Conservation (phyloP, 139 green algal genomes). For the Pycnococcus provasolii region DNA sequence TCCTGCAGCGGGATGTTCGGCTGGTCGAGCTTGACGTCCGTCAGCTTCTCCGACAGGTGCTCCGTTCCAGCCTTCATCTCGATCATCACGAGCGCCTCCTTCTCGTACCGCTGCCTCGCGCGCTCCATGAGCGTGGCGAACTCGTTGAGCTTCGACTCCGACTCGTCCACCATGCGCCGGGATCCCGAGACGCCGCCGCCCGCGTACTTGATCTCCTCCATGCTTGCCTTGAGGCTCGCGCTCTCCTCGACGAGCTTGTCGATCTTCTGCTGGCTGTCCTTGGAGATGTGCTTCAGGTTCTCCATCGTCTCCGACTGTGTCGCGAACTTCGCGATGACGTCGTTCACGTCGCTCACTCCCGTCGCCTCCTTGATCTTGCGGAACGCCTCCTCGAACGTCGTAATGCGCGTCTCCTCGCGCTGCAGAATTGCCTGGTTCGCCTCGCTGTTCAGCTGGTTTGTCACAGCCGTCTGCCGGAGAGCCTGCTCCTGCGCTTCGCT, state of each 20-base stretch:
- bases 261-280: conserved; percentile 24
- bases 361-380: conserved; percentile 37
- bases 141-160: conserved; percentile 23
- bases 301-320: conserved; percentile 31
- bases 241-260: conserved; percentile 27
- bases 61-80: conserved; percentile 30
- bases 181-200: conserved; percentile 1
- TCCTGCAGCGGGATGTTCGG: conserved; percentile 14
- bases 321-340: conserved; percentile 35
- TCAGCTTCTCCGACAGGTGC: conserved; percentile 31
- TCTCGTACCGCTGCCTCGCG: conserved; percentile 21
- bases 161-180: conserved; percentile 29
- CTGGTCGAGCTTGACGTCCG: conserved; percentile 24
- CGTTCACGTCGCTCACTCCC: conserved; percentile 24
- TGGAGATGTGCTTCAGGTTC: conserved; percentile 31
- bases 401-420: conserved; percentile 18
- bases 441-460: background rate
- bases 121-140: conserved; percentile 7
- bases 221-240: background rate
- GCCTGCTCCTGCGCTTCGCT: background rate
- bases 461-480: background rate
- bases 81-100: conserved; percentile 16
- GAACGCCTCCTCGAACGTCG: conserved; percentile 36
- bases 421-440: conserved; percentile 11
- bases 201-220: conserved; percentile 33